phyloP scores from a whole-genome alignment of 495 filamentous ascomycete species.

The Penicillium coprophilum region DNA sequence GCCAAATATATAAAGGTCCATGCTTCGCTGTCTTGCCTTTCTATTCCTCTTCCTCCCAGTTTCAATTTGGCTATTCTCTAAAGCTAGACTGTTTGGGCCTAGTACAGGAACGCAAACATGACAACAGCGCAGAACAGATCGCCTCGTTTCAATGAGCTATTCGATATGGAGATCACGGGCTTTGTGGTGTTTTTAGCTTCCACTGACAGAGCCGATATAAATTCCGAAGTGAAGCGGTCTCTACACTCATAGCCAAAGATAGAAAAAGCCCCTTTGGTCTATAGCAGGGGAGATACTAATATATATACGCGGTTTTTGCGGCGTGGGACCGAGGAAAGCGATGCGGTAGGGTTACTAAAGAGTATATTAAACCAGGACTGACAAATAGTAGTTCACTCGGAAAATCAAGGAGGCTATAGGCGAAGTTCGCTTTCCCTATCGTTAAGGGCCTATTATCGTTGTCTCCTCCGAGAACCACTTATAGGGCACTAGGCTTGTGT shows the following conservation, averaged over 20 bases:
- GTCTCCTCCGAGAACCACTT: not conserved
- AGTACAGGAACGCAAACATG: conserved; percentile 5
- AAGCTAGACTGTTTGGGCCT: conserved; percentile 5
- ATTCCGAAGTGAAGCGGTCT: conserved; percentile 1
- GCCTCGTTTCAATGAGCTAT: conserved; percentile 4
- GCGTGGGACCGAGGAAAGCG: not conserved
- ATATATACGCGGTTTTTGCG: conserved; percentile 4
- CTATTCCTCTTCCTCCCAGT: not conserved
- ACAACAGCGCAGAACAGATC: not conserved
- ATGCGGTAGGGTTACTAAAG: not conserved
- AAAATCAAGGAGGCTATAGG: conserved; percentile 7
- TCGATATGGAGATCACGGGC: conserved; percentile 3
- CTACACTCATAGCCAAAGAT: not conserved
- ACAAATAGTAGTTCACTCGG: conserved; percentile 3
- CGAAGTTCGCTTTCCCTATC: not conserved
- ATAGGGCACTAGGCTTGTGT: conserved; percentile 7
- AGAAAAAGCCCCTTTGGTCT: not conserved
- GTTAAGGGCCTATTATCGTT: conserved; percentile 1
- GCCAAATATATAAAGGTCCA: conserved; percentile 7
- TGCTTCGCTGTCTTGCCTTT: not conserved
- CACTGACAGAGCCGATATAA: not conserved
- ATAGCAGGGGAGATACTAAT: conserved; percentile 1
- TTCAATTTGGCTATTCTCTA: conserved; percentile 4
- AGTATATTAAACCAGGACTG: conserved; percentile 6
- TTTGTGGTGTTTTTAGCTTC: conserved; percentile 5